Evolutionary conservation across 1,284 basidiomycete species (phyloP).

Genomic region (Trichosporon sp.): DNA sequence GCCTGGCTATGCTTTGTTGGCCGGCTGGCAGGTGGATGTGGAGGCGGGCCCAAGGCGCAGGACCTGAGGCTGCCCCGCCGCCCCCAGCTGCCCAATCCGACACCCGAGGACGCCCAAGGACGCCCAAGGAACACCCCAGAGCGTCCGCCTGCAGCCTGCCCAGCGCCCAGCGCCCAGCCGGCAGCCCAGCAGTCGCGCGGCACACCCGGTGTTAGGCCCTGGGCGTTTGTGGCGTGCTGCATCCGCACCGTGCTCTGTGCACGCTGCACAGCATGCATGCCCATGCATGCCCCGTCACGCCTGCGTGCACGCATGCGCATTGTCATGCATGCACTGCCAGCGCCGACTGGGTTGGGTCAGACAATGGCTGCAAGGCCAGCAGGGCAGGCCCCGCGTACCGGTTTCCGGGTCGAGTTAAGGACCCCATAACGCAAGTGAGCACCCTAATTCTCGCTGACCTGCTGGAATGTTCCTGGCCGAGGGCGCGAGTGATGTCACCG

Average conservation of each 20-base stretch:
- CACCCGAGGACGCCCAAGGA: background rate
- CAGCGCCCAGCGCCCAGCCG: too few species aligned
- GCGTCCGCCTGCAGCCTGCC: background rate
- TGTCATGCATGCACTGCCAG: background rate
- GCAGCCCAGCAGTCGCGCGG: background rate
- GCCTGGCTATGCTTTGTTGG: too few species aligned
- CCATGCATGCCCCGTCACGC: background rate
- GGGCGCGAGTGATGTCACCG: background rate
- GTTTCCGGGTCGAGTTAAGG: background rate
- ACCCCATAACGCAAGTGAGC: background rate
- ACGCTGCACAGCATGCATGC: background rate
- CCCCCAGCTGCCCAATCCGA: too few species aligned
- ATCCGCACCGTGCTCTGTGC: background rate
- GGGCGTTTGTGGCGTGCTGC: background rate
- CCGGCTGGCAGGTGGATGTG: background rate
- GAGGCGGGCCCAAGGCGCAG: background rate
- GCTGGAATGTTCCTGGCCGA: conserved; percentile 1
- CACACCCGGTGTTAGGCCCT: background rate
- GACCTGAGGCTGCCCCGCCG: too few species aligned
- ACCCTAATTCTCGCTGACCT: background rate
- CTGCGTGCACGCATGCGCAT: background rate
- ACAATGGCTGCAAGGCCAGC: background rate
- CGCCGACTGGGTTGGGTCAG: background rate
- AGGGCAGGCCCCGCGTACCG: background rate
- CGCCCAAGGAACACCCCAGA: background rate